Evolutionary conservation across 1,139 yeast genomes (phyloP).

Genomic region (Lodderomyces beijingensis): DNA sequence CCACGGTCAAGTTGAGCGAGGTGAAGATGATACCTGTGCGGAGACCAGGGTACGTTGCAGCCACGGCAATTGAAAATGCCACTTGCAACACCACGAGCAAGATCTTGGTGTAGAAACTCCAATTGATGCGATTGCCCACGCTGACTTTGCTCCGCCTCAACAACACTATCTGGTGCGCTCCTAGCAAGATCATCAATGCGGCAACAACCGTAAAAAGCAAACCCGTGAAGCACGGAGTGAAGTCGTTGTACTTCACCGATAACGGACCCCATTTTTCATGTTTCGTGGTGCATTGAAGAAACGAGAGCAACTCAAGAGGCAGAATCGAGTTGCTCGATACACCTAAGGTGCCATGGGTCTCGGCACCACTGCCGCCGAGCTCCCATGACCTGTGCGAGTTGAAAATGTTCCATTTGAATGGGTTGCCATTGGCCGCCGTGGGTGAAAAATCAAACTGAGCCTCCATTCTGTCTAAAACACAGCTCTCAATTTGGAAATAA

Average conservation of each 20-base stretch:
- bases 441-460: too few relatives aligned
- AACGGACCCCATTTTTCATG: constrained; percentile 76
- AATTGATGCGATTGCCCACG: constrained; percentile 30
- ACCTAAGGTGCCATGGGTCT: neutral
- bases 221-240: constrained; percentile 86
- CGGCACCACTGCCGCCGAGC: neutral
- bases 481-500: too few relatives aligned
- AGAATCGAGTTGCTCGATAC: neutral
- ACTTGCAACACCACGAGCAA: constrained; percentile 40
- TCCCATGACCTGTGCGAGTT: neutral
- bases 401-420: neutral
- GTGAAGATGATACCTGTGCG: constrained; percentile 40
- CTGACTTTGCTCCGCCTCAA: constrained; percentile 30
- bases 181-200: constrained; percentile 50
- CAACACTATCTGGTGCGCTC: constrained; percentile 40
- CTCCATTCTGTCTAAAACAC: too few relatives aligned
- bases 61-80: constrained; percentile 24
- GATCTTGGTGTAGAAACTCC: constrained; percentile 43
- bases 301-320: neutral
- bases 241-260: constrained; percentile 53
- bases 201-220: constrained; percentile 50
- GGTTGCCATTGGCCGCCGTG: too few relatives aligned
- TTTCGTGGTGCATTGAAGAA: constrained; percentile 12
- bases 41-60: constrained; percentile 16
- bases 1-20: constrained; percentile 35